Evolutionary conservation across 169 alveolate species (phyloP).

Genomic region (Cryptosporidium ubiquitum): DNA sequence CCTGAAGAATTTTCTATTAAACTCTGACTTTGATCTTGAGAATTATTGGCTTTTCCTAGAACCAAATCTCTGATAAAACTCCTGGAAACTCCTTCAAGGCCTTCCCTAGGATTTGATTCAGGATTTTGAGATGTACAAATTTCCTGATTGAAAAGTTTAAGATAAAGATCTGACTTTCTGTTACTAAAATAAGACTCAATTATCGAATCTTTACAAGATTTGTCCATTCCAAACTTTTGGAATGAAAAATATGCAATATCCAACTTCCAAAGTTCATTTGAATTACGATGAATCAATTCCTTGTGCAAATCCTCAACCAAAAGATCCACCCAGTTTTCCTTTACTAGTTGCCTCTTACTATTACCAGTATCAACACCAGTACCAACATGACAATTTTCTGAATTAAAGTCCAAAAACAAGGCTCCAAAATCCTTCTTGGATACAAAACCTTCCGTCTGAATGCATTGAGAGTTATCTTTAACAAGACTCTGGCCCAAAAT

Average conservation of each 20-base stretch:
- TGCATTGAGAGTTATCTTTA: neutral
- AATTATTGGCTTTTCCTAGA: neutral
- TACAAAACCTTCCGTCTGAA: neutral
- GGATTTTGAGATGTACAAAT: neutral
- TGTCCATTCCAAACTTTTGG: constrained; percentile 21
- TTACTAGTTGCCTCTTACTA: neutral
- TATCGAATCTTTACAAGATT: neutral
- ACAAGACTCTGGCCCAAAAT: neutral
- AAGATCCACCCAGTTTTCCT: constrained; percentile 12
- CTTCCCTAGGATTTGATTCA: neutral
- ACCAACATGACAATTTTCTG: too few relatives aligned
- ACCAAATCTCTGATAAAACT: neutral
- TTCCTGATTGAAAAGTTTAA: neutral
- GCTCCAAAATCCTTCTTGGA: neutral
- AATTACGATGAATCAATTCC: neutral
- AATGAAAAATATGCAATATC: constrained; percentile 56
- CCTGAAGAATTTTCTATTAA: neutral
- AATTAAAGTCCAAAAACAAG: neutral
- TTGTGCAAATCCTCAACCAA: constrained; percentile 17
- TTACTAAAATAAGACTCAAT: constrained; percentile 33
- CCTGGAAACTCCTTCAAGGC: neutral
- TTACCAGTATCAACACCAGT: neutral
- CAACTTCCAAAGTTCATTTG: constrained; percentile 44
- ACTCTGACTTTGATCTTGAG: too few relatives aligned
- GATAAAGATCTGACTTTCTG: neutral